A percentile compares a stretch with the other conserved stretches of the same genome.
Conservation (phyloP, 805 yeast species). For the Metschnikowia continentalis region DNA sequence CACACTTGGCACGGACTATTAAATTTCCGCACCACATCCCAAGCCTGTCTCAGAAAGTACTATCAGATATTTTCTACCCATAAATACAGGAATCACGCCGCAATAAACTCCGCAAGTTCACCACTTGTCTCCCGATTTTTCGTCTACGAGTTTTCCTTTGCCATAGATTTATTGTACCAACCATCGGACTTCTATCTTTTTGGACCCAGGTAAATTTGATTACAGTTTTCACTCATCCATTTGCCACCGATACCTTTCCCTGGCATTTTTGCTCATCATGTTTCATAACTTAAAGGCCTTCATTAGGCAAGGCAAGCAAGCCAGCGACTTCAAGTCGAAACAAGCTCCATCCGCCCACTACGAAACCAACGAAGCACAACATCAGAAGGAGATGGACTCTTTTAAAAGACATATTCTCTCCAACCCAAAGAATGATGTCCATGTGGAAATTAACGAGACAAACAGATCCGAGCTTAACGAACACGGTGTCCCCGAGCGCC, state of each 20-base stretch:
- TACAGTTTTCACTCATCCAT: too few species aligned
- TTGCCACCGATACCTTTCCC: too few species aligned
- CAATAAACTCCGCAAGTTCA: background rate
- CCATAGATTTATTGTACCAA: background rate
- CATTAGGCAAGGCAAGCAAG: slow-evolving; percentile 62
- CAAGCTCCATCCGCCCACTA: background rate
- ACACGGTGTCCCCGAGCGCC: background rate
- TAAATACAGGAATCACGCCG: slow-evolving; percentile 4
- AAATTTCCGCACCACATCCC: background rate
- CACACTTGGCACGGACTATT: background rate
- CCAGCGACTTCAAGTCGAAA: slow-evolving; percentile 29
- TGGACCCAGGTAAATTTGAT: background rate
- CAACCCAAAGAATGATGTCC: slow-evolving; percentile 9
- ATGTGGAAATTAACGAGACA: background rate
- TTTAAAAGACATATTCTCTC: slow-evolving; percentile 5
- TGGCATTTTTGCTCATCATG: slow-evolving; percentile 14
- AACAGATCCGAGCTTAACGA: background rate
- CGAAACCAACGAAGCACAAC: background rate
- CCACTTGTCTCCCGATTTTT: background rate
- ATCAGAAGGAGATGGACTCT: slow-evolving; percentile 1
- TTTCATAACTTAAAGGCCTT: slow-evolving; percentile 52
- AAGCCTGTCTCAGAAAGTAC: background rate
- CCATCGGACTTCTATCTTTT: too few species aligned
- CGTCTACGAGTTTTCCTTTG: background rate
- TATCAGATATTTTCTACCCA: background rate